These are phyloP conservation scores for Selaginella tamariscina DNA, from an alignment of 75 land plant species.

Conservation along the genomic window DNA sequence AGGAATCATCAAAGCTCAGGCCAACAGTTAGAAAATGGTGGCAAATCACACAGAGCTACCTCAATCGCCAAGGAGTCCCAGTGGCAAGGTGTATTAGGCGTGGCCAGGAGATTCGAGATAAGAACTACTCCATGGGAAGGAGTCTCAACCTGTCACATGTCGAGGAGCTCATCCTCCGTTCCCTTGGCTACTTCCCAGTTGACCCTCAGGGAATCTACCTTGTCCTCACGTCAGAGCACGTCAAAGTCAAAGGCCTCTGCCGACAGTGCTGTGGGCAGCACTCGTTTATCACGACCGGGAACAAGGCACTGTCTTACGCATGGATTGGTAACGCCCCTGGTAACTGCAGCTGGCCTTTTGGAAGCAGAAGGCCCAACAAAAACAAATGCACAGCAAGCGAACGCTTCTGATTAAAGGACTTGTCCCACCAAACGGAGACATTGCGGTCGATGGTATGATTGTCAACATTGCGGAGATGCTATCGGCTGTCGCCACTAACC, in stretches of 20 bases:
- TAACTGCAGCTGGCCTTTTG: not conserved
- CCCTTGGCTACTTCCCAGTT: not conserved
- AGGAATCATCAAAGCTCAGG: not conserved
- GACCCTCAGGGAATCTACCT: not conserved
- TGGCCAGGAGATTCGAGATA: not conserved
- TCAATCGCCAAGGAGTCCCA: not conserved
- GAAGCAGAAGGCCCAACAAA: not conserved
- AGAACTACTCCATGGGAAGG: not conserved
- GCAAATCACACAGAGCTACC: not conserved
- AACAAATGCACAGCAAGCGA: not conserved
- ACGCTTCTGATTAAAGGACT: not conserved
- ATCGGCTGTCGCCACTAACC: not conserved
- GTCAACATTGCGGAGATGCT: slow-evolving; percentile 1
- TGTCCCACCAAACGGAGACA: not conserved
- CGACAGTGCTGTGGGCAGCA: not conserved
- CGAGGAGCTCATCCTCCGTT: not conserved
- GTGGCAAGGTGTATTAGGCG: not conserved
- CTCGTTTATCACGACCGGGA: not conserved
- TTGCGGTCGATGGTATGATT: not conserved
- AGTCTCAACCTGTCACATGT: not conserved
- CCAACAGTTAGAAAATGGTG: not conserved
- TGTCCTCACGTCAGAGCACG: not conserved
- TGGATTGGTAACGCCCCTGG: not conserved
- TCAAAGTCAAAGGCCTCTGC: not conserved
- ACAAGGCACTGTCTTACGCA: not conserved